Evolutionary conservation across 2,329 filamentous ascomycete species (phyloP).

Genomic region (Seiridium unicorne): DNA sequence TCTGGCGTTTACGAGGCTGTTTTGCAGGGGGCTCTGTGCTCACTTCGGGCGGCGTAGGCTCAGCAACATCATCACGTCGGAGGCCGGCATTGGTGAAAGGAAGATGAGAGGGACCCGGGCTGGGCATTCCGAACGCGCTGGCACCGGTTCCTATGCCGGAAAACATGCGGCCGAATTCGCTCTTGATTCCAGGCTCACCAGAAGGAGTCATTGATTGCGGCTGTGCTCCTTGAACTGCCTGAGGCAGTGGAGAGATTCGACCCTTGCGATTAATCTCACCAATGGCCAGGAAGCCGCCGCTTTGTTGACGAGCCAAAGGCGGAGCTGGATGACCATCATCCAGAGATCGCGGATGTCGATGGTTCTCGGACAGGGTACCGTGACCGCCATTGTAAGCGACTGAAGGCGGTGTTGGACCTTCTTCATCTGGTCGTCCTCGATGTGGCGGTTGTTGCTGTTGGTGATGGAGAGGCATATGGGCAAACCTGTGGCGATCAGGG

Average conservation of each 20-base stretch:
- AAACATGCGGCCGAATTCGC: constrained; percentile 92
- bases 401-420: constrained; percentile 47
- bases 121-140: constrained; percentile 48
- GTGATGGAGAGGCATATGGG: constrained; percentile 31
- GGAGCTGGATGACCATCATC: constrained; percentile 48
- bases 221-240: constrained; percentile 91
- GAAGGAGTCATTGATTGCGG: constrained; percentile 74
- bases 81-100: constrained; percentile 46
- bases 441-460: constrained; percentile 32
- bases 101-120: constrained; percentile 44
- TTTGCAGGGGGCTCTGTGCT: constrained; percentile 39
- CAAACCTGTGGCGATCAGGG: constrained; percentile 47
- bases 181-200: constrained; percentile 87
- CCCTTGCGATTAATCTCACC: constrained; percentile 81
- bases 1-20: constrained; percentile 51
- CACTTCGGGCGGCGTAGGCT: constrained; percentile 42
- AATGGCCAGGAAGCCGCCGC: constrained; percentile 68
- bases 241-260: constrained; percentile 82
- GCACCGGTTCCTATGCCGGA: constrained; percentile 75
- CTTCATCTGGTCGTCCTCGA: constrained; percentile 42
- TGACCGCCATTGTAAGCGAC: constrained; percentile 47
- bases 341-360: constrained; percentile 35
- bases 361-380: constrained; percentile 40
- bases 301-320: constrained; percentile 54
- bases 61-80: constrained; percentile 52